Percentiles rank a stretch among this genome's conserved stretches.
phyloP scores from a whole-genome alignment of 495 filamentous ascomycete species.

The Cercophora sp. region DNA sequence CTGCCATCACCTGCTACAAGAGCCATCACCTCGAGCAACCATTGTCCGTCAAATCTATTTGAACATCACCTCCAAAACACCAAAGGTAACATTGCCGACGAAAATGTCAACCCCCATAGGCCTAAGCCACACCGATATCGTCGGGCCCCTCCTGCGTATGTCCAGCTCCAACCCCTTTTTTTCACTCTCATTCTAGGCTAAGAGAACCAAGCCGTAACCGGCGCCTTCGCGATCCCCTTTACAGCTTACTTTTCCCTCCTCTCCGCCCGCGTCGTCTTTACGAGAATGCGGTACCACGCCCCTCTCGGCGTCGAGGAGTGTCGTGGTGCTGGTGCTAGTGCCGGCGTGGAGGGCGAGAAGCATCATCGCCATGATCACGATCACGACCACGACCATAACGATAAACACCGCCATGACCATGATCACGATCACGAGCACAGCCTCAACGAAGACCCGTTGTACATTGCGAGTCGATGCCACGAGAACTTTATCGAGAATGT shows the following conservation, averaged over 20 bases:
- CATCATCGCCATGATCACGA: background rate
- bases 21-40: too few relatives aligned
- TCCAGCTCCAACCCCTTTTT: background rate
- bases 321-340: too few relatives aligned
- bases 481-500: constrained; percentile 45
- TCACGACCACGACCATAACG: constrained; percentile 16
- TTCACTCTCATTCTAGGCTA: background rate
- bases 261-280: constrained; percentile 35
- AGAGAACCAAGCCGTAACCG: constrained; percentile 36
- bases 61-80: too few relatives aligned
- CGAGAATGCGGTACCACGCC: constrained; percentile 31
- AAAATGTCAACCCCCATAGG: constrained; percentile 10
- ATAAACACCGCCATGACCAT: background rate
- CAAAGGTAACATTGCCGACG: too few relatives aligned
- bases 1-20: too few relatives aligned
- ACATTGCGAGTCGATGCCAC: constrained; percentile 31
- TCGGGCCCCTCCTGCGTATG: constrained; percentile 15
- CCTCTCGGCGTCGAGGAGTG: constrained; percentile 23
- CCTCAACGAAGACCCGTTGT: constrained; percentile 8
- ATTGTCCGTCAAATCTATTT: too few relatives aligned
- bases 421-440: constrained; percentile 20
- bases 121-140: constrained; percentile 14
- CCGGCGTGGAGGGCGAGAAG: background rate
- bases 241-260: constrained; percentile 42
- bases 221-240: constrained; percentile 43